Evolutionary conservation across 139 green algal genomes (phyloP).

Genomic region (Pedinophyceae sp.): DNA sequence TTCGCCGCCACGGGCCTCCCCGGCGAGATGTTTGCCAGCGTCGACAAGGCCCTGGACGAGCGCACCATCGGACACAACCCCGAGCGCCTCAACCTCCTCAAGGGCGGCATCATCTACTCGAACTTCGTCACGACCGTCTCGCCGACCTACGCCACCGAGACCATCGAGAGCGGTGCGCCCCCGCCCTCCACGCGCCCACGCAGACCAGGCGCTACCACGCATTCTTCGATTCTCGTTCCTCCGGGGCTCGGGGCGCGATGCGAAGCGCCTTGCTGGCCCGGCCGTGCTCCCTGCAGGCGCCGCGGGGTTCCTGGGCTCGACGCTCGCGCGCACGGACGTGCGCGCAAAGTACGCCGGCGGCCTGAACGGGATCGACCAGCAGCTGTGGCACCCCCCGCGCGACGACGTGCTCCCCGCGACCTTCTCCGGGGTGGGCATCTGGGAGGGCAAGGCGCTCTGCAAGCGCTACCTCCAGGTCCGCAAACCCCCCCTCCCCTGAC

Average conservation of each 20-base stretch:
- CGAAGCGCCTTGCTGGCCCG: neutral
- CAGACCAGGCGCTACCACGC: no score
- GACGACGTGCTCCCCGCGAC: constrained; percentile 58
- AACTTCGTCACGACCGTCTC: constrained; percentile 83
- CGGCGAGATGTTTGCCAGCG: constrained; percentile 51
- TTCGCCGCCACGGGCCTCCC: constrained; percentile 56
- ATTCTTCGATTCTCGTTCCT: no score
- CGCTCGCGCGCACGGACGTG: constrained; percentile 1
- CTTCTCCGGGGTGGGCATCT: constrained; percentile 36
- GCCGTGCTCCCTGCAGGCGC: neutral
- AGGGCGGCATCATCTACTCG: constrained; percentile 82
- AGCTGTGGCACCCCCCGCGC: constrained; percentile 56
- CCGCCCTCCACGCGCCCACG: no score
- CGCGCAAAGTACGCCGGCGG: constrained; percentile 57
- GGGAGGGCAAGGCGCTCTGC: constrained; percentile 62
- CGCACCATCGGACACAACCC: constrained; percentile 95
- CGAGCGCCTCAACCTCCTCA: constrained; percentile 84
- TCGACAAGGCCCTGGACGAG: constrained; percentile 86
- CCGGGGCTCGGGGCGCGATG: no score
- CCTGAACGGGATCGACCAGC: constrained; percentile 86
- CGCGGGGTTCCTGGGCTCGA: no score
- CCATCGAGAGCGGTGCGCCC: constrained; percentile 50
- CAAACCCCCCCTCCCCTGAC: no score
- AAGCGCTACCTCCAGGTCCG: constrained; percentile 75
- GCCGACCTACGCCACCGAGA: constrained; percentile 75